Percentiles rank a stretch among this genome's conserved stretches.
Conservation (phyloP, 257 asterid species). For the Plantago ovata region DNA sequence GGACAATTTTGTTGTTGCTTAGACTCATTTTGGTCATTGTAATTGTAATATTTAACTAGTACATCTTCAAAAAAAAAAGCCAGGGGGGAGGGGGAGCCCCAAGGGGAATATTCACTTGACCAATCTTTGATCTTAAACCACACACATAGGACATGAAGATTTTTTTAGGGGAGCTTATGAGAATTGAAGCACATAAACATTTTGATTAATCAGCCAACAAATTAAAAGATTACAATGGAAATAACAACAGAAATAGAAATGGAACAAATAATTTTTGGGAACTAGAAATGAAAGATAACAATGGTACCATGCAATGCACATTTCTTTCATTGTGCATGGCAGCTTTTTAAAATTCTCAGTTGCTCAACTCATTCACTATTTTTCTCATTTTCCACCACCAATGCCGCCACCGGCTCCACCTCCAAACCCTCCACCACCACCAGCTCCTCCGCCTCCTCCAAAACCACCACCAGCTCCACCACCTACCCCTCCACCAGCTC, state of each 20-base stretch:
- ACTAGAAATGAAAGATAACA: not conserved
- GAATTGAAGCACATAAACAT: not conserved
- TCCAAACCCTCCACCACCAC: slow-evolving; percentile 13
- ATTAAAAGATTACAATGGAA: slow-evolving; percentile 12
- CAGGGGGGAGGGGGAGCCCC: no score
- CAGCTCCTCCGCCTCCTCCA: slow-evolving; percentile 10
- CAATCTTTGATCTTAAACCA: no score
- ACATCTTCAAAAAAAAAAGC: no score
- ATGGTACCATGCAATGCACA: not conserved
- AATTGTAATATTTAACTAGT: no score
- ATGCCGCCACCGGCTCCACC: slow-evolving; percentile 21
- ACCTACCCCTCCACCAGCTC: slow-evolving; percentile 13
- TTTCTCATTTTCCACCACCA: slow-evolving; percentile 7
- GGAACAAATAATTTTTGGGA: not conserved
- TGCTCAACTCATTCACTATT: not conserved
- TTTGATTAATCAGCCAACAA: not conserved
- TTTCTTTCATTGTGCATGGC: no score
- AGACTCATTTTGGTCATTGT: no score
- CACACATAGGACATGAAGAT: no score
- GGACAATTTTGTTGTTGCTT: no score
- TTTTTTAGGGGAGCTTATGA: not conserved
- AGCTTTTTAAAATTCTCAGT: not conserved
- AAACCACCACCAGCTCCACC: slow-evolving; percentile 2
- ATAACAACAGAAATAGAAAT: not conserved
- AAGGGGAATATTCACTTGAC: no score